A percentile compares a stretch with the other conserved stretches of the same genome.
phyloP scores from a whole-genome alignment of 2,329 filamentous ascomycete genomes.

The Hypoxylon rubiginosum region DNA sequence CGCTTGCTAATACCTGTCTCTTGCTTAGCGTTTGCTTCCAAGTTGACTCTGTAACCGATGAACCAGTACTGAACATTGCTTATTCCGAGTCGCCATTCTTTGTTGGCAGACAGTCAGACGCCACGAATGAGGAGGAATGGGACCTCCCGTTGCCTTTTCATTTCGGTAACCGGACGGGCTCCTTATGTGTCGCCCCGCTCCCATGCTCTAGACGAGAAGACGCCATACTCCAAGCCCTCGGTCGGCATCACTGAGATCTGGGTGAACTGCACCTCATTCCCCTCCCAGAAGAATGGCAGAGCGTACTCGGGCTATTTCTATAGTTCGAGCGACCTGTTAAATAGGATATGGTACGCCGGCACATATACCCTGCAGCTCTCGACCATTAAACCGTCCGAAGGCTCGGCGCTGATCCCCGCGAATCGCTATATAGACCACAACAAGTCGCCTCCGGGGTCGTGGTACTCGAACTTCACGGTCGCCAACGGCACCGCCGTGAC shows the following conservation, averaged over 20 bases:
- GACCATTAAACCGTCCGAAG: conserved; percentile 49
- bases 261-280: conserved; percentile 58
- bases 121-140: conserved; percentile 52
- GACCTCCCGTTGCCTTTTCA: conserved; percentile 52
- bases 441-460: conserved; percentile 40
- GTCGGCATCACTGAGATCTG: conserved; percentile 54
- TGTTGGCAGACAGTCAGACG: conserved; percentile 52
- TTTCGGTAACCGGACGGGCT: conserved; percentile 48
- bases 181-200: conserved; percentile 49
- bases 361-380: conserved; percentile 58
- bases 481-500: conserved; percentile 51
- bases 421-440: conserved; percentile 33
- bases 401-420: conserved; percentile 38
- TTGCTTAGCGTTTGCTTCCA: conserved; percentile 53
- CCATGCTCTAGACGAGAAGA: conserved; percentile 18
- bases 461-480: conserved; percentile 54
- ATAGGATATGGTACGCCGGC: conserved; percentile 67
- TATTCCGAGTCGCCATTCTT: conserved; percentile 56
- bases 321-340: conserved; percentile 63
- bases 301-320: conserved; percentile 69
- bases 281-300: conserved; percentile 60
- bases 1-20: conserved; percentile 12
- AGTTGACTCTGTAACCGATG: conserved; percentile 47
- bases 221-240: conserved; percentile 43
- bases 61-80: conserved; percentile 52